Evolutionary conservation across 2,329 filamentous ascomycete genomes (phyloP).

Genomic region (Bipolaris zeicola): DNA sequence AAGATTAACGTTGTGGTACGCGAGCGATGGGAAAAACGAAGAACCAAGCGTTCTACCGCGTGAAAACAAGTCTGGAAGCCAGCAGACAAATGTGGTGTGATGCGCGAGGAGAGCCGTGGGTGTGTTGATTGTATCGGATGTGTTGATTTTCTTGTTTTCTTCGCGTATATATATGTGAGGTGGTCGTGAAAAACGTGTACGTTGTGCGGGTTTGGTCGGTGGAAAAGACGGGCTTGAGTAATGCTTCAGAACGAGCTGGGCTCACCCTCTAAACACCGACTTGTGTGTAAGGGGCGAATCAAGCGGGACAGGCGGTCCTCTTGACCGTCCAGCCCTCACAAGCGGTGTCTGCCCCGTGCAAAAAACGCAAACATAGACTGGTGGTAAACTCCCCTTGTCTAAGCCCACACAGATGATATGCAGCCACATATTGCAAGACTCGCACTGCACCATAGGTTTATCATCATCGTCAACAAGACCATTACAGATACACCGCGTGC

Average conservation of each 20-base stretch:
- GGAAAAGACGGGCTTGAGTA: too few relatives aligned
- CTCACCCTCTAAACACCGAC: conserved; percentile 5
- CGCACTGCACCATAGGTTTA: conserved; percentile 66
- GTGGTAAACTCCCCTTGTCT: conserved; percentile 53
- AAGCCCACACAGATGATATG: conserved; percentile 65
- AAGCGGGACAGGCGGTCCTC: conserved; percentile 11
- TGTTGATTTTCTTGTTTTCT: background rate
- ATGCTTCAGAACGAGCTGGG: too few relatives aligned
- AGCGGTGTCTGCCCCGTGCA: conserved; percentile 41
- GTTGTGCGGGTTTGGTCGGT: too few relatives aligned
- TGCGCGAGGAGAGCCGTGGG: background rate
- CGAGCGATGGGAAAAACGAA: background rate
- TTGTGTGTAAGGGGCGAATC: conserved; percentile 12
- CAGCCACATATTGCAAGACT: conserved; percentile 67
- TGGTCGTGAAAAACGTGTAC: too few relatives aligned
- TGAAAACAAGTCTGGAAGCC: background rate
- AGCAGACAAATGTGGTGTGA: background rate
- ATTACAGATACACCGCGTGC: conserved; percentile 64
- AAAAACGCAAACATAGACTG: conserved; percentile 49
- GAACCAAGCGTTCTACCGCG: background rate
- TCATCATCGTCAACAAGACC: conserved; percentile 55
- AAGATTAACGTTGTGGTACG: background rate
- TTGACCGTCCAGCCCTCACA: conserved; percentile 15
- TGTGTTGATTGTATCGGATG: background rate
- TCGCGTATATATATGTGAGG: too few relatives aligned